Percentiles rank a stretch among this genome's conserved stretches.
Conservation (phyloP, 1,139 yeast genomes). For the Scheffersomyces parashehatae region DNA sequence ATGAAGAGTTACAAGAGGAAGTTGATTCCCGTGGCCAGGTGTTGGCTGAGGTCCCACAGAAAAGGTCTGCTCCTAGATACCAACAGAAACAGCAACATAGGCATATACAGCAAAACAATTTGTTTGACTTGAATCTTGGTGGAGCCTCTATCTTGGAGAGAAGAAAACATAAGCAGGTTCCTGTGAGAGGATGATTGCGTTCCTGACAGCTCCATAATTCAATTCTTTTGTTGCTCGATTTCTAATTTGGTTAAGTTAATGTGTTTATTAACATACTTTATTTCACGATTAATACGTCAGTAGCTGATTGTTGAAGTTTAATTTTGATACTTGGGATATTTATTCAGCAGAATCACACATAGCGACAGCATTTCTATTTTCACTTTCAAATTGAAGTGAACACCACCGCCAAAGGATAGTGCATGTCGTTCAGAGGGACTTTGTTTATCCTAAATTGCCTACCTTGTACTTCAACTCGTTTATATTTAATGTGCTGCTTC, state of each 20-base stretch:
- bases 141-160: slow-evolving; percentile 83
- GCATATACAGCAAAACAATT: slow-evolving; percentile 19
- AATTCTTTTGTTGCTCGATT: background rate
- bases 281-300: background rate
- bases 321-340: no score
- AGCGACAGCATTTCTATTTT: no score
- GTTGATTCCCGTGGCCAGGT: slow-evolving; percentile 15
- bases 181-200: slow-evolving; percentile 6
- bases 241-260: background rate
- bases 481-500: no score
- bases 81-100: slow-evolving; percentile 12
- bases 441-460: no score
- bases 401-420: no score
- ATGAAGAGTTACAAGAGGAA: slow-evolving; percentile 36
- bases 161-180: slow-evolving; percentile 48
- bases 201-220: background rate
- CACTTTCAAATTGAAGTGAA: no score
- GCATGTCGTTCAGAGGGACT: no score
- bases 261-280: background rate
- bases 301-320: no score
- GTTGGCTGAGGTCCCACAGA: slow-evolving; percentile 6
- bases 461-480: no score
- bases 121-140: slow-evolving; percentile 71
- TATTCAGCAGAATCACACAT: no score
- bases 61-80: slow-evolving; percentile 23